Base-by-base conservation (phyloP, 2,329 filamentous ascomycete species). In the Ascochyta rabiei region DNA sequence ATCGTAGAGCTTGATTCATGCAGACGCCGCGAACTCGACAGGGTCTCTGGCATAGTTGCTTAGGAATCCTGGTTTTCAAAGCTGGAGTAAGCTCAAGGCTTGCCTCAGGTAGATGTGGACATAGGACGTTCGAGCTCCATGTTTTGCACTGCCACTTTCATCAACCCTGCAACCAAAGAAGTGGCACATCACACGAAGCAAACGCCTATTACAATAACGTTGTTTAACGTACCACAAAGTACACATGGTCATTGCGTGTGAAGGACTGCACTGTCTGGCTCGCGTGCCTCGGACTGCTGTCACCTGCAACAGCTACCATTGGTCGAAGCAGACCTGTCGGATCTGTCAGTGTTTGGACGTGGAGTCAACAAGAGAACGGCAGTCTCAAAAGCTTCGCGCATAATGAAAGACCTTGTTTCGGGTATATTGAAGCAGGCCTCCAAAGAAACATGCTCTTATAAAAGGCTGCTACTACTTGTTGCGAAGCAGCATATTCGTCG, bases 51-150 rank as follows among this genome's bases (percentile, higher is more conserved):
- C 23, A 12, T 5, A 4, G 15, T 16, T 9, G 24, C 35, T 30
- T 9, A 21, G 28, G 35, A 9, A 46, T 40, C 51, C 45, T 41
- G 6, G 34, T 33, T 3, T 10, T n/a, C 8, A 13, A n/a, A 31
- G 13, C n/a, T 42, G 41, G 15, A 45, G 13, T 18, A 21, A 38
- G 16, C 21, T 35, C 10, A 31, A 37, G 21, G 30, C 26, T 46
- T 19, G 46, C 35, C 41, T 45, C 41, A 41, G 26, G 37, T 49
- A 41, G 52, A 49, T 37, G 18, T 49, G 34, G 23, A 8, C 46
- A 41, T 16, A 30, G 41, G 23, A 12, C 13, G 10, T 12, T 33
- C 24, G 18, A 16, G 10, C 6, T 31, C 16, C 35, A 45, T 26
- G 19, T 35, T 26, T 28, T 42, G 30, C 41, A 38, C 23, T 23